These are phyloP conservation scores for Saccharomycopsis oosterbeekiorum DNA, from an alignment of 805 yeast species.

Conservation along the genomic window DNA sequence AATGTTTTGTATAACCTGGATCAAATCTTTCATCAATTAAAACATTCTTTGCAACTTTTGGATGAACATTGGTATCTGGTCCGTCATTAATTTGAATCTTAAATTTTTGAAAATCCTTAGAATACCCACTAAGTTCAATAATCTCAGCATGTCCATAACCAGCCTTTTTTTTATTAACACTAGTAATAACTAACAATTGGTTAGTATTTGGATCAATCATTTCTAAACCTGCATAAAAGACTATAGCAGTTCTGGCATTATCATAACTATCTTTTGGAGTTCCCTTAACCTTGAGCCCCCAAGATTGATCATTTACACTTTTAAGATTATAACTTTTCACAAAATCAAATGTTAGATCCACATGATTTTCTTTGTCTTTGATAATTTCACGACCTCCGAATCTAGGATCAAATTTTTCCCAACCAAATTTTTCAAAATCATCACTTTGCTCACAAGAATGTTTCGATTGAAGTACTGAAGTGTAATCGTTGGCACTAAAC, in stretches of 20 bases:
- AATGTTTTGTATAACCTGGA: constrained; percentile 52
- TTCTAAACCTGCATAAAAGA: constrained; percentile 74
- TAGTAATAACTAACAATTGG: constrained; percentile 24
- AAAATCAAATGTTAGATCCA: constrained; percentile 60
- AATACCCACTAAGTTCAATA: constrained; percentile 38
- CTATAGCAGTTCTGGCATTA: constrained; percentile 47
- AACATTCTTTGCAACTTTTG: constrained; percentile 24
- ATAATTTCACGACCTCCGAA: constrained; percentile 75
- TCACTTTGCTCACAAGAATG: constrained; percentile 72
- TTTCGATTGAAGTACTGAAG: constrained; percentile 47
- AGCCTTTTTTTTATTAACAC: constrained; percentile 27
- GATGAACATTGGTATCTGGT: constrained; percentile 36
- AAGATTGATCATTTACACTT: constrained; percentile 49
- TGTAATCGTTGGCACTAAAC: constrained; percentile 57
- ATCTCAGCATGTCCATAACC: constrained; percentile 28
- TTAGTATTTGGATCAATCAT: constrained; percentile 23
- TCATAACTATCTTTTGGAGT: constrained; percentile 43
- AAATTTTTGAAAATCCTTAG: constrained; percentile 62
- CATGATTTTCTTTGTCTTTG: constrained; percentile 51
- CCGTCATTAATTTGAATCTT: constrained; percentile 50
- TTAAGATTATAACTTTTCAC: constrained; percentile 41
- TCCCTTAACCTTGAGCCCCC: constrained; percentile 74
- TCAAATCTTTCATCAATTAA: constrained; percentile 38
- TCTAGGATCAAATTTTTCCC: constrained; percentile 85
- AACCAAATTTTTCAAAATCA: constrained; percentile 63